phyloP scores from a whole-genome alignment of 2,329 filamentous ascomycete species.

The Verticillium alfalfae region DNA sequence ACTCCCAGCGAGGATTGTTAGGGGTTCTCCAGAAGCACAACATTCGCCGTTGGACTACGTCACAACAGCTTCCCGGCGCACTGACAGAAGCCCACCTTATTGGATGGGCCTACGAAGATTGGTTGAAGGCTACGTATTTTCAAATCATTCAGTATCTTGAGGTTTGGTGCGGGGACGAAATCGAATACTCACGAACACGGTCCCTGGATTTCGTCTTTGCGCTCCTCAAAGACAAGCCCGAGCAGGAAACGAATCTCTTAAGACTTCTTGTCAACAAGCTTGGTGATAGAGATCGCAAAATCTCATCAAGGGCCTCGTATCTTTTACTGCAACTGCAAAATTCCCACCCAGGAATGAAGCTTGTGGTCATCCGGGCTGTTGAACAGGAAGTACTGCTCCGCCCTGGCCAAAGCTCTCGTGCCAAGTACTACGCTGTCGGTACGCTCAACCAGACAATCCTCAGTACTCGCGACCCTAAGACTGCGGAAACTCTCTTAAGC shows the following conservation, averaged over 20 bases:
- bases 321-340: slow-evolving; percentile 86
- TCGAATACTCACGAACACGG: slow-evolving; percentile 84
- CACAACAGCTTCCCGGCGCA: slow-evolving; percentile 67
- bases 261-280: slow-evolving; percentile 93
- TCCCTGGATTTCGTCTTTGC: slow-evolving; percentile 90
- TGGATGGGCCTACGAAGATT: slow-evolving; percentile 88
- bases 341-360: slow-evolving; percentile 90
- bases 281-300: slow-evolving; percentile 91
- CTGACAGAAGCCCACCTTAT: slow-evolving; percentile 75
- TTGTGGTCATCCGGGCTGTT: slow-evolving; percentile 75
- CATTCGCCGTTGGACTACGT: slow-evolving; percentile 55
- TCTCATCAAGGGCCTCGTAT: slow-evolving; percentile 88
- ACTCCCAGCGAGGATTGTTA: slow-evolving; percentile 71
- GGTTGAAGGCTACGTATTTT: slow-evolving; percentile 91
- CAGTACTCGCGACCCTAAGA: slow-evolving; percentile 72
- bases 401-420: slow-evolving; percentile 79
- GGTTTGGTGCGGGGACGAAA: slow-evolving; percentile 89
- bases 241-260: slow-evolving; percentile 92
- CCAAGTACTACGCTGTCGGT: slow-evolving; percentile 94
- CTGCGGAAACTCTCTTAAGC: slow-evolving; percentile 75
- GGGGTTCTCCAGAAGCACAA: slow-evolving; percentile 61
- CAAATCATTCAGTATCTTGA: slow-evolving; percentile 88
- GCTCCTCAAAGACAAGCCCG: slow-evolving; percentile 88
- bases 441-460: slow-evolving; percentile 96
- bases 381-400: slow-evolving; percentile 85